Base-by-base conservation (phyloP, 2,329 filamentous ascomycete genomes). In the Dactylonectria estremocensis region DNA sequence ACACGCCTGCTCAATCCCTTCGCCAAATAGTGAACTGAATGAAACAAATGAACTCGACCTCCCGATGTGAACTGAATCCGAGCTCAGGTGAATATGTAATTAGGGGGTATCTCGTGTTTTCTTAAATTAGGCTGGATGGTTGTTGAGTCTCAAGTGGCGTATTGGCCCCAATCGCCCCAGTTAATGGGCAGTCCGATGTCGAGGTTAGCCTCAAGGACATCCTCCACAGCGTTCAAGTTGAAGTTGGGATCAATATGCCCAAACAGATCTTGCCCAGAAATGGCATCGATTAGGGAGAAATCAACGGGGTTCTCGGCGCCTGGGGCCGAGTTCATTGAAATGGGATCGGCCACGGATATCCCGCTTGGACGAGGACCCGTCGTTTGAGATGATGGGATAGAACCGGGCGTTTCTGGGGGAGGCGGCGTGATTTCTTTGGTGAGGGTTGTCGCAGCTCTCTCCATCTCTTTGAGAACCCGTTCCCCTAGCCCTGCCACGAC, bases 401-500 rank as follows among this genome's bases (percentile, higher is more conserved):
- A 75, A 16, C 64, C 66, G 1, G 74, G 70, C n/a, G 76, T 75
- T 22, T 66, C 67, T 4, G 66, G 67, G 1, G 73, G 75, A 16
- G 71, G 61, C 7, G 78, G 78, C 14, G 77, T 77, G 2, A 76
- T 70, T 5, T 82, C 79, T 48, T 79, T 81, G 1, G 80, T 78
- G n/a, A 88, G 75, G 0, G 81, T 83, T 3, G 80, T 84, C 0
- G 85, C 85, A 0, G 87, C 85, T 50, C 87, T 84, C 71, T 87
- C 86, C 84, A 90, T 88, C 72, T 89, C 87, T 54, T 81, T 82
- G 45, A 89, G 74, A 0, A 90, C 87, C 9, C 87, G 80, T 66
- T 89, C 86, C 2, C 88, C 88, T 18, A 90, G 81, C 0, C 83
- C 83, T 0, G 86, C 86, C 28, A 89, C 87, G 2, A 89, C 84